Evolutionary conservation across 768 basidiomycete genomes (phyloP).

Genomic region (Tricholoma sp.): DNA sequence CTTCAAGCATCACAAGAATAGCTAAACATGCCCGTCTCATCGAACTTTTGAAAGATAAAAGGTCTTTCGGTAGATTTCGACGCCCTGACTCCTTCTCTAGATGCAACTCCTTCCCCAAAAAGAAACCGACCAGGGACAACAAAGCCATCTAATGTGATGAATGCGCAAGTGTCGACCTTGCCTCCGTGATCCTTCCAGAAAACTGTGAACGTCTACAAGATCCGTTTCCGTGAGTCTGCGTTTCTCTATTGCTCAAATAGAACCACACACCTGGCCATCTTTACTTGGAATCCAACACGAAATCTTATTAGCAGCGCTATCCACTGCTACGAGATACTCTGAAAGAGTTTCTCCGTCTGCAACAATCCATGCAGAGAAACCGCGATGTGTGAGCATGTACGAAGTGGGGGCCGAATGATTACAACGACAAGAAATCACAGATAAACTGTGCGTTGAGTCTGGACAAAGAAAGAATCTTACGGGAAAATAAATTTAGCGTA

Average conservation of each 20-base stretch:
- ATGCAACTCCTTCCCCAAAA: conserved; percentile 49
- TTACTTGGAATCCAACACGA: conserved; percentile 69
- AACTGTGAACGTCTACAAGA: conserved; percentile 47
- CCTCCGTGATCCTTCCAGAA: conserved; percentile 63
- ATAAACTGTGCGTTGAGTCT: background rate
- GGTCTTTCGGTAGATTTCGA: conserved; percentile 49
- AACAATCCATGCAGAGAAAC: conserved; percentile 68
- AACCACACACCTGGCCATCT: conserved; percentile 44
- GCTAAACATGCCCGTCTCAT: conserved; percentile 29
- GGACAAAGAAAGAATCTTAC: background rate
- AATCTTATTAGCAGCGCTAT: conserved; percentile 37
- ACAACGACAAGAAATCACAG: background rate
- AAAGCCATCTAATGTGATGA: conserved; percentile 61
- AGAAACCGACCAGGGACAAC: conserved; percentile 60
- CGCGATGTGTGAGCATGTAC: conserved; percentile 48
- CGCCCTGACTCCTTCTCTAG: conserved; percentile 48
- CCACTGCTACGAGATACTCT: conserved; percentile 53
- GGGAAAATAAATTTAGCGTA: background rate
- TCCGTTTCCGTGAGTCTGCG: background rate
- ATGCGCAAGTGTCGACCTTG: conserved; percentile 48
- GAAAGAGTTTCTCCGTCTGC: conserved; percentile 42
- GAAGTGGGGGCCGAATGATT: background rate
- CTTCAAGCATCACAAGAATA: background rate
- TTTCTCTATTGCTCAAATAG: conserved; percentile 1
- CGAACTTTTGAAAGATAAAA: conserved; percentile 50